Base-by-base conservation (phyloP, 2,329 filamentous ascomycete genomes). In the Xylariaceae sp. region DNA sequence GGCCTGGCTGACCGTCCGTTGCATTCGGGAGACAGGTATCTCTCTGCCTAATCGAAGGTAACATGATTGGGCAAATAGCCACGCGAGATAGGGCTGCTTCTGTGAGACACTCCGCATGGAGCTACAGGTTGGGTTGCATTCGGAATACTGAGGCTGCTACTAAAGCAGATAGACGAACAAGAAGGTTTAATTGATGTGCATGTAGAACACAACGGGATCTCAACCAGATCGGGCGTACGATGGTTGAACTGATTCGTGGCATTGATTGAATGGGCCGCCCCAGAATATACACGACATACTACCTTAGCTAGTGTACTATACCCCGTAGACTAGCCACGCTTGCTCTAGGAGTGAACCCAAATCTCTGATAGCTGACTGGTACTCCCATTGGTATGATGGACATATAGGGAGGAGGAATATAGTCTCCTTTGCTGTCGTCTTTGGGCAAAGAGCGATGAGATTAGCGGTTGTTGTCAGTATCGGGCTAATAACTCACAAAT, bases 51-150 rank as follows among this genome's bases (percentile, higher is more conserved):
- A 6, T 26, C 9, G 26, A 44, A 14, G 8, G 11, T 17, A 39
- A 36, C 34, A 24, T 36, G 11, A 52, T 51, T 58, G 40, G 58
- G 39, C 26, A 55, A 41, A 49, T 19, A 19, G 16, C 58, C 51
- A 49, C 34, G 55, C 53, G 37, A 53, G 43, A 52, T 46, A 50
- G 17, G 12, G 29, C n/a, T n/a, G 12, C 16, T 24, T 34, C 36
- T 44, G 37, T 53, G 43, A 40, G 37, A 56, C 44, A 29, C 56
- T 29, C 53, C 36, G 40, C 47, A 17, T 36, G 24, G 33, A 29
- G 21, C 23, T 37, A 23, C 24, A 8, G 45, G 45, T 45, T 14
- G 16, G 36, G 37, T 46, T 49, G 26, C 51, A 58, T 51, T 44
- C n/a, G 33, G 16, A 21, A 47, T 19, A 43, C 11, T 39, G 37